Conservation (phyloP, 2,329 filamentous ascomycete species). For the Endoconidiophora polonica region DNA sequence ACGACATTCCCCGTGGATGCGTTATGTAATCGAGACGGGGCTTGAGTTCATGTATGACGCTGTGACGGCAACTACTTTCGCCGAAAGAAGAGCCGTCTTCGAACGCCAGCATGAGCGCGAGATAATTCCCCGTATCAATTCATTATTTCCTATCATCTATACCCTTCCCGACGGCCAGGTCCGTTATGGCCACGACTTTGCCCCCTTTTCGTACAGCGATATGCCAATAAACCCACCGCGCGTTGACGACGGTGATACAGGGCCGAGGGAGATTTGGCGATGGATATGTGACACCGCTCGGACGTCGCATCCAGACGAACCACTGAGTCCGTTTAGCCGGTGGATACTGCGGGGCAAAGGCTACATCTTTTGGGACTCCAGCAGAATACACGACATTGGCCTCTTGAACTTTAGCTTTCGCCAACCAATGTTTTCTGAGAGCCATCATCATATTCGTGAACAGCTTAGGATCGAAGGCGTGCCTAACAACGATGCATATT, state of each 20-base stretch:
- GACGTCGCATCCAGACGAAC: background rate
- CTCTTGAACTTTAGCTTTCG: background rate
- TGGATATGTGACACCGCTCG: conserved; percentile 5
- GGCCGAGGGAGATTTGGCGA: conserved; percentile 8
- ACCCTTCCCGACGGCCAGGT: background rate
- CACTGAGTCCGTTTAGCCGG: conserved; percentile 4
- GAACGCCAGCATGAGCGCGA: conserved; percentile 5
- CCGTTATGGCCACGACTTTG: conserved; percentile 10
- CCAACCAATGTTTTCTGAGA: conserved; percentile 1
- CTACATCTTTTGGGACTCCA: conserved; percentile 11
- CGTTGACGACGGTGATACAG: background rate
- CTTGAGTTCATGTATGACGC: conserved; percentile 8
- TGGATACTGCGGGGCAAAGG: conserved; percentile 7
- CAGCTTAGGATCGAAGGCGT: conserved; percentile 7
- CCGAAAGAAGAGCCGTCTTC: background rate
- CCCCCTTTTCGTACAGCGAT: conserved; percentile 1
- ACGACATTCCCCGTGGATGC: conserved; percentile 9
- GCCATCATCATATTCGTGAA: conserved; percentile 5
- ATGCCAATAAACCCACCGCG: background rate
- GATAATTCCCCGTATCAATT: conserved; percentile 4
- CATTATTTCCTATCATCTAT: conserved; percentile 5
- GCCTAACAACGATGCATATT: background rate
- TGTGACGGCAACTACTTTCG: background rate
- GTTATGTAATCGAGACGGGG: conserved; percentile 10
- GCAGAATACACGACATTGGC: background rate